Conservation (phyloP, 805 yeast species). For the Hanseniaspora taiwanica region DNA sequence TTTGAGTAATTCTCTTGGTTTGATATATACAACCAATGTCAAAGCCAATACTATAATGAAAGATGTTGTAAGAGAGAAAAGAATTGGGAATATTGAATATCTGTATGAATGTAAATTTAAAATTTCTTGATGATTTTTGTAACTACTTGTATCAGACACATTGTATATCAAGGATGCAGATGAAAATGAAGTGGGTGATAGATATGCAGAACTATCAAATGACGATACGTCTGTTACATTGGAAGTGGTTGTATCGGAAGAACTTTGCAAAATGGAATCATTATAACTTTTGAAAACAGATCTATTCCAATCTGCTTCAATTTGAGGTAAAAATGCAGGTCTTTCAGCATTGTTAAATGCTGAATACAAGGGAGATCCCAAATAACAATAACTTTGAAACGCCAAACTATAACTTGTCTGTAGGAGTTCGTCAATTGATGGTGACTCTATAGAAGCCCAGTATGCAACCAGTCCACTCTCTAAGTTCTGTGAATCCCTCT, state of each 20-base stretch:
- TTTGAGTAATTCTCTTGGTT: constrained; percentile 46
- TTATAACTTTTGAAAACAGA: constrained; percentile 18
- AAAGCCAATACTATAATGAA: constrained; percentile 51
- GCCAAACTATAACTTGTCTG: neutral
- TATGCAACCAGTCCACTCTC: neutral
- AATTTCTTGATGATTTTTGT: no score
- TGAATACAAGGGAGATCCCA: constrained; percentile 23
- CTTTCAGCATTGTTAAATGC: constrained; percentile 19
- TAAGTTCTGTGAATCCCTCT: neutral
- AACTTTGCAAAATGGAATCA: no score
- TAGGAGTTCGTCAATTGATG: no score
- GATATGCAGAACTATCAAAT: no score
- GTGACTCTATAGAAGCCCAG: no score
- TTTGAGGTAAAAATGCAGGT: constrained; percentile 29
- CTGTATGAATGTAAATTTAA: constrained; percentile 24
- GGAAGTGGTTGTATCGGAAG: no score
- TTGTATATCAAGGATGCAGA: no score
- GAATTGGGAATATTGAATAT: constrained; percentile 46
- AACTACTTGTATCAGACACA: no score
- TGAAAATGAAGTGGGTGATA: no score
- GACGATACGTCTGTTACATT: no score
- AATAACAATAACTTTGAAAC: constrained; percentile 21
- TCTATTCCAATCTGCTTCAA: constrained; percentile 35
- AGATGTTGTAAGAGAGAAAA: constrained; percentile 50
- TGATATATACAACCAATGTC: constrained; percentile 51